These are phyloP conservation scores for Umbelopsis sp. DNA, from an alignment of 192 early-diverging fungal genomes.

Conservation along the genomic window DNA sequence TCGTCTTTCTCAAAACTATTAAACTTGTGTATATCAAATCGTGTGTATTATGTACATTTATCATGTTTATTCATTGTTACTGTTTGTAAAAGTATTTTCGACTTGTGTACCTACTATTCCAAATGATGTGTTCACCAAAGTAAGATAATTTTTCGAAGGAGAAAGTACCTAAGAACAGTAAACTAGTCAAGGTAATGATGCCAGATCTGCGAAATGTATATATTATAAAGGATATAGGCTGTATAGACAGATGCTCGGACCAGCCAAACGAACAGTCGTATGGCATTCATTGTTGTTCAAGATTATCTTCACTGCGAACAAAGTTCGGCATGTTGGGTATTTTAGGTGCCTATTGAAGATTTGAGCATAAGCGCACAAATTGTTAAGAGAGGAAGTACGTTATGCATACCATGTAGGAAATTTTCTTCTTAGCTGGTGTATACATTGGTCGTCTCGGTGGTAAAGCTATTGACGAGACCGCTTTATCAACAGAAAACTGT, in stretches of 20 bases:
- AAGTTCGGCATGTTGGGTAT: constrained; percentile 11
- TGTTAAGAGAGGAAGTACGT: background rate
- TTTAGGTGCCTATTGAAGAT: background rate
- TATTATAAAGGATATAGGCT: constrained; percentile 12
- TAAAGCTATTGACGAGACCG: background rate
- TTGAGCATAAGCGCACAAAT: background rate
- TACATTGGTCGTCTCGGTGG: background rate
- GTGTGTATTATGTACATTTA: too few species aligned
- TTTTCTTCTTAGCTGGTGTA: background rate
- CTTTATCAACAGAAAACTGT: background rate
- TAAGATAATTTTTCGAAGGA: too few species aligned
- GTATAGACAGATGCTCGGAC: background rate
- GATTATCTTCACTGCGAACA: background rate
- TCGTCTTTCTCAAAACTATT: too few species aligned
- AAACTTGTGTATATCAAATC: too few species aligned
- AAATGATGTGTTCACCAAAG: too few species aligned
- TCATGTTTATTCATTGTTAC: too few species aligned
- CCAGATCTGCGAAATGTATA: background rate
- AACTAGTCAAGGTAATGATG: constrained; percentile 2
- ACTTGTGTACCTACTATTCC: too few species aligned
- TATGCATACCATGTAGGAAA: background rate
- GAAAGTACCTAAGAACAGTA: background rate
- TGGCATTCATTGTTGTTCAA: too few species aligned
- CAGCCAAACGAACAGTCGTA: too few species aligned
- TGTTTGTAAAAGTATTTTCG: too few species aligned